phyloP scores from a whole-genome alignment of 805 yeast genomes.

The Candida argentea region DNA sequence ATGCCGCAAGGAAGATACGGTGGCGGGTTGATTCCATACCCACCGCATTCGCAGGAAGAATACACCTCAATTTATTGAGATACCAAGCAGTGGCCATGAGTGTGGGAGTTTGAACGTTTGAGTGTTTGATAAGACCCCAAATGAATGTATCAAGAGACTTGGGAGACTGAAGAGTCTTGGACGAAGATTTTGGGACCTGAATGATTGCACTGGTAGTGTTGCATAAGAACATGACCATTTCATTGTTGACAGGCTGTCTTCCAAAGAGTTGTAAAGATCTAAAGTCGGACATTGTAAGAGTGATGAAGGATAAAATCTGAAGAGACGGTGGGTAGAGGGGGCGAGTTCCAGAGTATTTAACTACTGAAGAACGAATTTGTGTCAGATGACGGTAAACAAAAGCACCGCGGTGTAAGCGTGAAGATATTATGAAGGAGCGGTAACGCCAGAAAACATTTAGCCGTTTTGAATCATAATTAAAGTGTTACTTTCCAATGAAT shows the following conservation, averaged over 20 bases:
- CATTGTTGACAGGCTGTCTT: slow-evolving; percentile 44
- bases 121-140: slow-evolving; percentile 57
- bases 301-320: too few species aligned
- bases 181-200: slow-evolving; percentile 15
- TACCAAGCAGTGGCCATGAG: slow-evolving; percentile 88
- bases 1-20: slow-evolving; percentile 80
- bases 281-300: slow-evolving; percentile 18
- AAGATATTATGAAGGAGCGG: too few species aligned
- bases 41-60: slow-evolving; percentile 77
- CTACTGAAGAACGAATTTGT: too few species aligned
- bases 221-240: slow-evolving; percentile 50
- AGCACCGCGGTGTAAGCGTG: too few species aligned
- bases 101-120: slow-evolving; percentile 92
- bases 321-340: too few species aligned
- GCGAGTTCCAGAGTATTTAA: too few species aligned
- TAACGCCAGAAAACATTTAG: too few species aligned
- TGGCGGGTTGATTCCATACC: slow-evolving; percentile 93
- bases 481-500: too few species aligned
- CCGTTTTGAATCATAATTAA: too few species aligned
- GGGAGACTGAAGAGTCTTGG: slow-evolving; percentile 7
- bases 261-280: slow-evolving; percentile 46
- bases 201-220: slow-evolving; percentile 51
- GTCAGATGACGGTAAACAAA: too few species aligned
- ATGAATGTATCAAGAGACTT: slow-evolving; percentile 50
- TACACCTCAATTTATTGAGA: slow-evolving; percentile 62